Base-by-base conservation (phyloP, 2,329 filamentous ascomycete species). In the Fusarium virguliforme region DNA sequence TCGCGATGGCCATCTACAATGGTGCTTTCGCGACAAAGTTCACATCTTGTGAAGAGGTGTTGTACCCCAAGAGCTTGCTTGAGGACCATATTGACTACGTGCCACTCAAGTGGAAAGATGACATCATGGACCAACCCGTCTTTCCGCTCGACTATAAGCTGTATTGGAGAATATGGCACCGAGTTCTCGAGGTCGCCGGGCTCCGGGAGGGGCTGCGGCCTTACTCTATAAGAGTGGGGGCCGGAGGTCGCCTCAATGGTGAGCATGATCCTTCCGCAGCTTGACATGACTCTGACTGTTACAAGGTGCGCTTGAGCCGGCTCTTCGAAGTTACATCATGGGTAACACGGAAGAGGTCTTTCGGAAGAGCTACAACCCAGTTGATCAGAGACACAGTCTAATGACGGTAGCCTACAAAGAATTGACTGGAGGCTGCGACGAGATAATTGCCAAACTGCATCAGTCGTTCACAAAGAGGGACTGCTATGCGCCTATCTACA, bases 281-380 rank as follows among this genome's bases (percentile, higher is more conserved):
- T 41, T 41, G 6, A 13, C 22, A 43, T 43, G 6, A 8, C 10
- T 43, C 22, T 43, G 3, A 43, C 40, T 2, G 4, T 43, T 15
- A 8, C 8, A 26, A 58, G 55, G 37, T 22, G 40, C 55, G 13
- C 38, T 58, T n/a, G 10, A 41, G 28, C 55, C 40, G 10, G 38
- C 55, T 22, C 37, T 58, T 34, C 40, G 40, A 10, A 32, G 38
- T 15, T 58, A 58, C 9, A 43, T 58, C 12, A 43, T 58, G 3
- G 55, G 55, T 6, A 58, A 58, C 7, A 48, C 55, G 3, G 55
- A 58, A 15, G 37, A 34, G 28, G 55, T 58, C 8, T 58, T 58
- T 26, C 55, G 30, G 28, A 58, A 43, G 38, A 58, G 55, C 26
- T 58, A 58, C 6, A 43, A 18, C 32, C 55, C 55, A 15, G 37